Conservation (phyloP, 2,329 filamentous ascomycete genomes). For the Epichloe baconii region DNA sequence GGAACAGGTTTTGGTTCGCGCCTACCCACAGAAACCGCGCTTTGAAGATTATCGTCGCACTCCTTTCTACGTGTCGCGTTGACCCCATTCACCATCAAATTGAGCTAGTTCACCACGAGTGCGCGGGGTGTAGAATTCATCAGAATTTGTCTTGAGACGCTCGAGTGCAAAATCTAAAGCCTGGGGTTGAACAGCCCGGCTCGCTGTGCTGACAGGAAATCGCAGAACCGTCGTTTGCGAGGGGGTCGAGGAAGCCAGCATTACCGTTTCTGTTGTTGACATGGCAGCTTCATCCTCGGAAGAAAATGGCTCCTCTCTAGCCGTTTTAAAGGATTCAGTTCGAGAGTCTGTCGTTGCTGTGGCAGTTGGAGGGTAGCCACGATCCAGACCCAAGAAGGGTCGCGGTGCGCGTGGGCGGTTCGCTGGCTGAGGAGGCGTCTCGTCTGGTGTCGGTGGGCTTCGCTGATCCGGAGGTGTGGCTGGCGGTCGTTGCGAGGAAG, state of each 20-base stretch:
- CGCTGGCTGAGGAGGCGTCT: constrained; percentile 51
- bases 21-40: constrained; percentile 41
- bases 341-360: constrained; percentile 46
- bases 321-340: constrained; percentile 60
- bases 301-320: constrained; percentile 48
- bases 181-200: constrained; percentile 15
- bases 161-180: constrained; percentile 30
- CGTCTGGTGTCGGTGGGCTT: constrained; percentile 62
- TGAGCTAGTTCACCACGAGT: constrained; percentile 36
- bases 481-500: constrained; percentile 28
- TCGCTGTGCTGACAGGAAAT: constrained; percentile 14
- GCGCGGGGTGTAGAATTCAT: constrained; percentile 27
- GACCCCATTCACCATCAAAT: constrained; percentile 48
- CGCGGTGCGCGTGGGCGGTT: constrained; percentile 32
- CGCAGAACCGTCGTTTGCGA: constrained; percentile 33
- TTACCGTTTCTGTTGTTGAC: constrained; percentile 26
- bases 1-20: constrained; percentile 15
- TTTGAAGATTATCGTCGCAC: constrained; percentile 40
- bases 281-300: constrained; percentile 45
- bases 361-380: constrained; percentile 37
- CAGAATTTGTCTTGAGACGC: constrained; percentile 26
- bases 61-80: constrained; percentile 36
- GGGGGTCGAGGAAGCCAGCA: constrained; percentile 24
- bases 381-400: constrained; percentile 31
- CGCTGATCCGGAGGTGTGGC: constrained; percentile 51